Percentiles rank a stretch among this genome's conserved stretches.
phyloP scores from a whole-genome alignment of 208 protist genomes.

The Leishmania braziliensis region DNA sequence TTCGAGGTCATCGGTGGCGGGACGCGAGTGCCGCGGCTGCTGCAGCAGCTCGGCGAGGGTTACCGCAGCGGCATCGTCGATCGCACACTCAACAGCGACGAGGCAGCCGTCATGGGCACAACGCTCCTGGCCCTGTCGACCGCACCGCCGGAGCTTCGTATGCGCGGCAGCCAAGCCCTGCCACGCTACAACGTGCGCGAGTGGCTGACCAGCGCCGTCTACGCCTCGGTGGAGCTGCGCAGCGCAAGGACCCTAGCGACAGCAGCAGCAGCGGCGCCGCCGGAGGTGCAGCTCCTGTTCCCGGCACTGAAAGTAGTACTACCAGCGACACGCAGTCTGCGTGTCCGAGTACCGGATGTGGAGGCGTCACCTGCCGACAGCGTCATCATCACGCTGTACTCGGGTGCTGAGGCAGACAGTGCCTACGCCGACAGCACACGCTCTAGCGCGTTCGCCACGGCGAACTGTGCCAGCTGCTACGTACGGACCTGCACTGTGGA shows the following conservation, averaged over 20 bases:
- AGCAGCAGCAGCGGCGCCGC: neutral
- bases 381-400: conserved; percentile 17
- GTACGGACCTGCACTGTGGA: conserved; percentile 11
- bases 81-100: conserved; percentile 87
- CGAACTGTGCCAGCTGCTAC: conserved; percentile 20
- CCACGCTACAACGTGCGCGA: conserved; percentile 40
- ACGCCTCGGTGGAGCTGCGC: conserved; percentile 15
- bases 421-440: neutral
- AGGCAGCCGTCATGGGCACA: conserved; percentile 76
- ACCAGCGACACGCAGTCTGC: conserved; percentile 17
- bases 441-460: neutral
- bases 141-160: conserved; percentile 10
- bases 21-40: conserved; percentile 77
- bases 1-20: conserved; percentile 86
- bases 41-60: conserved; percentile 54
- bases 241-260: neutral
- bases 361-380: neutral
- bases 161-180: conserved; percentile 8
- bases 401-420: conserved; percentile 16
- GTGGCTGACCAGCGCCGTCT: conserved; percentile 55
- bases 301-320: conserved; percentile 4
- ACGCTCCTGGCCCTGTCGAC: conserved; percentile 48
- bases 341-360: conserved; percentile 1
- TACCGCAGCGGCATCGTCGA: conserved; percentile 48
- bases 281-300: conserved; percentile 16